Conservation (phyloP, 495 filamentous ascomycete genomes). For the Cercophora newfieldiana region DNA sequence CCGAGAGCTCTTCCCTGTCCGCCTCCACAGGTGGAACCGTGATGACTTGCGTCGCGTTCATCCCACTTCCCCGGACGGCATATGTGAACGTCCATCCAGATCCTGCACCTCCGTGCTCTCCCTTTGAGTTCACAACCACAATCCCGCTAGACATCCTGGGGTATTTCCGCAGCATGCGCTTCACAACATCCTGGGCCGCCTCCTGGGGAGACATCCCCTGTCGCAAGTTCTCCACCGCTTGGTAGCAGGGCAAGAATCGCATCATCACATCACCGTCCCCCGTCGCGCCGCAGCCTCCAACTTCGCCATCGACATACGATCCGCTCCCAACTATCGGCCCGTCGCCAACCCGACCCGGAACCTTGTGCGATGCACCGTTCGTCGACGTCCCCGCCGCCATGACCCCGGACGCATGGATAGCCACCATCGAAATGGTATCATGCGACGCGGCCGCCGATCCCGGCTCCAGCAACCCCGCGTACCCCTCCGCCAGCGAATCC, state of each 20-base stretch:
- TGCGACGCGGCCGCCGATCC: constrained; percentile 26
- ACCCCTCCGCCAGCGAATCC: not conserved
- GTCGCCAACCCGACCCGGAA: constrained; percentile 50
- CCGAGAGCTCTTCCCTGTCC: not conserved
- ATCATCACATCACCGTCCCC: constrained; percentile 55
- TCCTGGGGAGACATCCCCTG: constrained; percentile 41
- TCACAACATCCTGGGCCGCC: constrained; percentile 48
- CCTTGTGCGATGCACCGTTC: constrained; percentile 49
- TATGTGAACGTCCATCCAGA: constrained; percentile 52
- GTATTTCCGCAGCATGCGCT: constrained; percentile 46
- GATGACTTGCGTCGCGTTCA: constrained; percentile 44
- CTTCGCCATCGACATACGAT: constrained; percentile 51
- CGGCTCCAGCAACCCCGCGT: not conserved
- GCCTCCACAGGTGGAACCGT: constrained; percentile 35
- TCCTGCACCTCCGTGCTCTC: constrained; percentile 46
- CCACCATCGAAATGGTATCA: constrained; percentile 53
- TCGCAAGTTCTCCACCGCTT: constrained; percentile 49
- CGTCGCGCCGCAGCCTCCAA: constrained; percentile 51
- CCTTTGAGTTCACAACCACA: constrained; percentile 44
- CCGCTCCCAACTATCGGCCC: constrained; percentile 50
- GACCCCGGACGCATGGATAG: constrained; percentile 33
- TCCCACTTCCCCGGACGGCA: constrained; percentile 43
- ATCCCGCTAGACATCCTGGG: constrained; percentile 45
- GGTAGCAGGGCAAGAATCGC: constrained; percentile 52
- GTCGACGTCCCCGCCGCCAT: constrained; percentile 53